A percentile compares a stretch with the other conserved stretches of the same genome.
Evolutionary conservation across 176 grass and related monocot genomes (phyloP).

Genomic region (Hyparrhenia diplandra): DNA sequence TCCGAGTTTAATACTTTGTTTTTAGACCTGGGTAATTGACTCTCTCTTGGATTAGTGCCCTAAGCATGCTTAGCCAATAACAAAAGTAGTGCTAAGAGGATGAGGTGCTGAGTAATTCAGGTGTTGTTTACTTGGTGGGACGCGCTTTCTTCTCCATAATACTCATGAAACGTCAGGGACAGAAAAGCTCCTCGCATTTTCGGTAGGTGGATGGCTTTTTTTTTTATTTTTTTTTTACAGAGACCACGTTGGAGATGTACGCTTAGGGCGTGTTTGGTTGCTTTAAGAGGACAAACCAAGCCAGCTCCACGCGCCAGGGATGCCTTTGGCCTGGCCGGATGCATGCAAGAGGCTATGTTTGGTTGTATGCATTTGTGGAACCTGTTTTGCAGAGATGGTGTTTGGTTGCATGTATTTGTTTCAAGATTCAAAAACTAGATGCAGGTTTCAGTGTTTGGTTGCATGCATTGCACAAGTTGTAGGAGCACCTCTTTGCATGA

Average conservation of each 20-base stretch:
- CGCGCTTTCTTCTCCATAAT: background rate
- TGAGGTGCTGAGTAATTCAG: background rate
- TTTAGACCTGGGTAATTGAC: background rate
- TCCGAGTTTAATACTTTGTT: background rate
- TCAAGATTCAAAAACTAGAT: no score
- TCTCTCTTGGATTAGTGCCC: background rate
- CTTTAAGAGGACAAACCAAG: no score
- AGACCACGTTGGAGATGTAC: background rate
- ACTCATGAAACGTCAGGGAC: background rate
- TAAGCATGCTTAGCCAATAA: background rate
- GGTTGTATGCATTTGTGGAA: no score
- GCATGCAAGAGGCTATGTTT: no score
- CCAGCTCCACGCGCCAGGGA: no score
- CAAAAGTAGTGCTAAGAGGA: background rate
- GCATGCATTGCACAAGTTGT: no score
- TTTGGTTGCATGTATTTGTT: no score
- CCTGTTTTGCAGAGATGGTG: no score
- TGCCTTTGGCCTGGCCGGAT: no score
- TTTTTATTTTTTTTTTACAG: background rate
- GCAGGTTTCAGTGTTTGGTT: no score
- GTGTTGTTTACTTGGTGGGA: background rate
- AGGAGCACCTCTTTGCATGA: no score
- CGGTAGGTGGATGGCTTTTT: background rate
- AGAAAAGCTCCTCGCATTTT: conserved; percentile 6
- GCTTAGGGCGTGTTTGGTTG: no score